Evolutionary conservation across 257 asterid species (phyloP).

Genomic region (Nemophila menziesii): DNA sequence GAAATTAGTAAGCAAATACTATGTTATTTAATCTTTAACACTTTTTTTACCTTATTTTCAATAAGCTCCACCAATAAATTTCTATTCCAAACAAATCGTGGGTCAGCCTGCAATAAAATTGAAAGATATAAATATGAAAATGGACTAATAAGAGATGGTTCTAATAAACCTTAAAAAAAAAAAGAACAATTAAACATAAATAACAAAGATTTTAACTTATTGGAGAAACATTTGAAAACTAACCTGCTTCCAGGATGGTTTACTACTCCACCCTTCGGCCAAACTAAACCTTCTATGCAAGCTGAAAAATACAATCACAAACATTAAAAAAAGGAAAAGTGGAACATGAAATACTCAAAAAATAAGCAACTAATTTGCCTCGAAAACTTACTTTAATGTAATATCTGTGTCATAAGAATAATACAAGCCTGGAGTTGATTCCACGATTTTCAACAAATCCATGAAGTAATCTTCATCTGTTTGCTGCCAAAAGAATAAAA

Average conservation of each 20-base stretch:
- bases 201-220: too few species aligned
- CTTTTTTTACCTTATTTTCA: slow-evolving; percentile 63
- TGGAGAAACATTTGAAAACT: slow-evolving; percentile 1
- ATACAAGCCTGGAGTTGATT: slow-evolving; percentile 85
- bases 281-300: slow-evolving; percentile 83
- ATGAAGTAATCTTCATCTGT: slow-evolving; percentile 73
- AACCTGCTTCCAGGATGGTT: slow-evolving; percentile 97
- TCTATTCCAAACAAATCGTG: slow-evolving; percentile 92
- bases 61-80: slow-evolving; percentile 80
- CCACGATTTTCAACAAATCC: slow-evolving; percentile 71
- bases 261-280: slow-evolving; percentile 88
- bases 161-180: too few species aligned
- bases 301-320: slow-evolving; percentile 42
- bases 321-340: slow-evolving; percentile 9
- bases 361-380: slow-evolving; percentile 6
- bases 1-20: too few species aligned
- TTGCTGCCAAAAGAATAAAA: slow-evolving; percentile 42
- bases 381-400: slow-evolving; percentile 57
- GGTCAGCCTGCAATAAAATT: slow-evolving; percentile 70
- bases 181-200: too few species aligned
- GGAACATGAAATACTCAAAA: slow-evolving; percentile 2
- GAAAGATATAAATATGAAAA: too few species aligned
- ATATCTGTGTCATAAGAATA: slow-evolving; percentile 86
- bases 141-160: too few species aligned
- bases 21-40: too few species aligned